A percentile compares a stretch with the other conserved stretches of the same genome.
phyloP scores from a whole-genome alignment of 164 flowering plant genomes.

The Umbilicus rupestris region DNA sequence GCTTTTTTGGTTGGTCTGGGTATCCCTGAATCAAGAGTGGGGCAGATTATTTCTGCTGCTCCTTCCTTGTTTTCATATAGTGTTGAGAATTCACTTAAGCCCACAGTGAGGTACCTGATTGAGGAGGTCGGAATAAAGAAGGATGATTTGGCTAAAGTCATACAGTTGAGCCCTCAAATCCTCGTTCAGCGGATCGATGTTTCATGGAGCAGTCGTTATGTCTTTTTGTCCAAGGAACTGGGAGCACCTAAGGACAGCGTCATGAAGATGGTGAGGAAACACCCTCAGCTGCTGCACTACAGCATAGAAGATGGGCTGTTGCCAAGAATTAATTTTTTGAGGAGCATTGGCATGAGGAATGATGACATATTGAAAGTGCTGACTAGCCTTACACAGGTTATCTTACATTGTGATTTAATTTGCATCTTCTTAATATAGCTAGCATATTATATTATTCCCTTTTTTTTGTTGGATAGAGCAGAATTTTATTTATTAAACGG shows the following conservation, averaged over 20 bases:
- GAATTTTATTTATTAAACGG: too few relatives aligned
- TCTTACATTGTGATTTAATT: slow-evolving; percentile 6
- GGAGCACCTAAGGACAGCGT: slow-evolving; percentile 79
- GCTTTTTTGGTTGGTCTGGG: slow-evolving; percentile 60
- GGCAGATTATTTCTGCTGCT: slow-evolving; percentile 69
- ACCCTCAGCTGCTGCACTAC: slow-evolving; percentile 94
- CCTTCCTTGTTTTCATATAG: slow-evolving; percentile 94
- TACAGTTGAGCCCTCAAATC: slow-evolving; percentile 92
- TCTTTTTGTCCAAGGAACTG: slow-evolving; percentile 69
- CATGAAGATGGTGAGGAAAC: slow-evolving; percentile 87
- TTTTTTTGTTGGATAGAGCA: too few relatives aligned
- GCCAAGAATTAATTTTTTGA: slow-evolving; percentile 80
- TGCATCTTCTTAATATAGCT: not conserved
- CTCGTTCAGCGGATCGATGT: slow-evolving; percentile 73
- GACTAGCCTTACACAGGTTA: slow-evolving; percentile 83
- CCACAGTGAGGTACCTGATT: slow-evolving; percentile 76
- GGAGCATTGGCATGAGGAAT: slow-evolving; percentile 85
- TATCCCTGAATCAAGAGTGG: slow-evolving; percentile 64
- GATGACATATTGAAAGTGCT: slow-evolving; percentile 79
- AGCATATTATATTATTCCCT: too few relatives aligned
- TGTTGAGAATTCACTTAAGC: slow-evolving; percentile 80
- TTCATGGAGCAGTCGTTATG: slow-evolving; percentile 71
- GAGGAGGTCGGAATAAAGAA: slow-evolving; percentile 85
- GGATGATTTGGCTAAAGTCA: slow-evolving; percentile 66
- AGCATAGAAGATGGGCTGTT: slow-evolving; percentile 84